These are phyloP conservation scores for Penicillium paradoxum DNA, from an alignment of 495 filamentous ascomycete species.

Conservation along the genomic window DNA sequence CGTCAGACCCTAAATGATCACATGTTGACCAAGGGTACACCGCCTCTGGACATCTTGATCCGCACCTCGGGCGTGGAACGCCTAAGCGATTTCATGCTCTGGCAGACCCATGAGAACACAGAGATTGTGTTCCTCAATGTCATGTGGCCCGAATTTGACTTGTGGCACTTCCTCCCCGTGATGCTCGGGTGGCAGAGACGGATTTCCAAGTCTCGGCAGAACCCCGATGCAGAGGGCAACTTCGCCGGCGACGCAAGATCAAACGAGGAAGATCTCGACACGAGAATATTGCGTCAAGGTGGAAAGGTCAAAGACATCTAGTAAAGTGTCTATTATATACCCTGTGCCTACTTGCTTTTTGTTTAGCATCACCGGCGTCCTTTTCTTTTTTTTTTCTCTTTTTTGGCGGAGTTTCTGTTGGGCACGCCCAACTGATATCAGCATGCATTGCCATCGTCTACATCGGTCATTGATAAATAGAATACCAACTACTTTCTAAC, in stretches of 20 bases:
- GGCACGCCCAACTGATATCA: conserved; percentile 5
- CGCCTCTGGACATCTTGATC: conserved; percentile 84
- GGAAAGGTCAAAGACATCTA: conserved; percentile 33
- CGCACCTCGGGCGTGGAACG: conserved; percentile 88
- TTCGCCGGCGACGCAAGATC: conserved; percentile 36
- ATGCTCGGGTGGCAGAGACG: conserved; percentile 86
- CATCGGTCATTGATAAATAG: not conserved
- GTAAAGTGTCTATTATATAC: conserved; percentile 2
- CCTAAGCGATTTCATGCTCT: conserved; percentile 96
- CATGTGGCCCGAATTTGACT: conserved; percentile 93
- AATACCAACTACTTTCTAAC: not conserved
- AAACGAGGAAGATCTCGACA: conserved; percentile 25
- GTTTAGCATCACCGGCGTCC: conserved; percentile 9
- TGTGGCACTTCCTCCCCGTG: conserved; percentile 91
- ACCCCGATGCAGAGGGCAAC: conserved; percentile 40
- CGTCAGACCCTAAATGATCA: conserved; percentile 69
- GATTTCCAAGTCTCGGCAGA: conserved; percentile 42
- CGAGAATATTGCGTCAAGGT: conserved; percentile 14
- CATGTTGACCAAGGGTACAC: conserved; percentile 76
- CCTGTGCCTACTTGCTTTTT: conserved; percentile 8
- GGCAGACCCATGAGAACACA: conserved; percentile 91
- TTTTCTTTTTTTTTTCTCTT: conserved; percentile 17
- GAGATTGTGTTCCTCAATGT: conserved; percentile 89
- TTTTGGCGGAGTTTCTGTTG: conserved; percentile 13
- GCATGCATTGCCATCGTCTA: not conserved